Evolutionary conservation across 148 eudicot species (phyloP), one percentile per base, ranked within the genome.

Genomic region (Rhododendron kiyosumense): DNA sequence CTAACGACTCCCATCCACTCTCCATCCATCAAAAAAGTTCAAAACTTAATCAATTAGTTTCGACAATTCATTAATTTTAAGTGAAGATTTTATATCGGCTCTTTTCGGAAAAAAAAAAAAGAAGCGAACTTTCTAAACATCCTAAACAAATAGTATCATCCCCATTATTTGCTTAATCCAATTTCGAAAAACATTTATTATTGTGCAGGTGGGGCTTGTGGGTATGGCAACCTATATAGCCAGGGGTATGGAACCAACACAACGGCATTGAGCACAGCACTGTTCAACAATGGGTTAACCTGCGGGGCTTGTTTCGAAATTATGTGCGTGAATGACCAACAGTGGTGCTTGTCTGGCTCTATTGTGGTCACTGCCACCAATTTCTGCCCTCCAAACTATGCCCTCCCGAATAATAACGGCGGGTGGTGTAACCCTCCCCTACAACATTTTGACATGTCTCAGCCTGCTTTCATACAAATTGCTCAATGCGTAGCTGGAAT

Each of bases 281-380:
- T 81, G 45, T 81, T 81, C 69, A 81, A 81, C 67, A 80, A 85
- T 54, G 87, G 87, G 2, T 26, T 80, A 30, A 85, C 84, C 67
- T 85, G 87, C 22, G 87, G 87, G 36, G 87, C 87, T 67, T 85
- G 87, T 32, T 85, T 79, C 22, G 84, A 85, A 65, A 79, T 85
- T 6, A 80, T 32, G 79, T 85, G 87, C 15, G 78, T 48, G 17
- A 69, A 41, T 20, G 84, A 85, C 67, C 79, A 36, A 2, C 81
- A 69, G 18, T 85, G 87, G 87, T 85, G 87, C 79, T 38, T 65
- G 48, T 32, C 84, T 20, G 87, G 87, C 17, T 85, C 87, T 9
- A 85, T 80, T n/a, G 84, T 85, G 38, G 87, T 85, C 79, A 80
- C 87, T 0, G 87, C 87, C 34, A 85, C 87, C 5, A 85, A 85